Evolutionary conservation across 2,329 filamentous ascomycete genomes (phyloP).

Genomic region (Sodiomyces alkalinus): DNA sequence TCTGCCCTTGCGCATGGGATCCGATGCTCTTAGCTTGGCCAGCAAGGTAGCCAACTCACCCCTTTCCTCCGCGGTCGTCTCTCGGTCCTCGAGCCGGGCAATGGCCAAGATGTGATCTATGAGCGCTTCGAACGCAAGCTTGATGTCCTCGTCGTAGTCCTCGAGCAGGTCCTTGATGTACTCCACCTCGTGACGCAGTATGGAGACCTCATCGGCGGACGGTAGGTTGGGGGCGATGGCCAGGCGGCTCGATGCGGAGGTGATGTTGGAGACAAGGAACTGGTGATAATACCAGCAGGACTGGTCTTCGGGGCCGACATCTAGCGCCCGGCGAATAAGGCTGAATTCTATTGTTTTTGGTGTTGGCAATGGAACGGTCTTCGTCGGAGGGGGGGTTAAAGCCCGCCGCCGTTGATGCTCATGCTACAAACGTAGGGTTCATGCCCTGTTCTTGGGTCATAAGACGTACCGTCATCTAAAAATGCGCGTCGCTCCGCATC

Average conservation of each 20-base stretch:
- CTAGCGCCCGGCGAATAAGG: constrained; percentile 62
- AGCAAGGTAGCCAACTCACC: constrained; percentile 43
- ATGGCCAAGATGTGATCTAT: constrained; percentile 55
- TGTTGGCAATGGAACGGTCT: too few species aligned
- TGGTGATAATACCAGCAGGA: constrained; percentile 97
- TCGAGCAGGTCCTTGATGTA: constrained; percentile 51
- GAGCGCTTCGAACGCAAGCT: constrained; percentile 82
- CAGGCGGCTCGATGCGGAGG: constrained; percentile 29
- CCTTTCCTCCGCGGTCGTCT: constrained; percentile 22
- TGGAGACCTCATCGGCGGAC: constrained; percentile 43
- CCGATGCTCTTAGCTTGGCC: constrained; percentile 48
- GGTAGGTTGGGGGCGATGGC: constrained; percentile 52
- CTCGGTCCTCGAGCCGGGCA: constrained; percentile 32
- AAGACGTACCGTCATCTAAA: constrained; percentile 51
- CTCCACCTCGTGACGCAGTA: constrained; percentile 57
- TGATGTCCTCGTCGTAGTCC: constrained; percentile 39
- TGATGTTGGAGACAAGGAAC: constrained; percentile 60
- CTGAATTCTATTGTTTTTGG: constrained; percentile 44
- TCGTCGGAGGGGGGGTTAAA: too few species aligned
- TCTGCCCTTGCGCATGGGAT: constrained; percentile 58
- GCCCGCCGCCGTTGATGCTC: neutral
- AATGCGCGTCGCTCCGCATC: constrained; percentile 48
- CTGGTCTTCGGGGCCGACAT: constrained; percentile 84
- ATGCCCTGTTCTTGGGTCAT: constrained; percentile 9
- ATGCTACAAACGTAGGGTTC: neutral